Conservation (phyloP, 768 basidiomycete genomes). For the Suillus subaureus region DNA sequence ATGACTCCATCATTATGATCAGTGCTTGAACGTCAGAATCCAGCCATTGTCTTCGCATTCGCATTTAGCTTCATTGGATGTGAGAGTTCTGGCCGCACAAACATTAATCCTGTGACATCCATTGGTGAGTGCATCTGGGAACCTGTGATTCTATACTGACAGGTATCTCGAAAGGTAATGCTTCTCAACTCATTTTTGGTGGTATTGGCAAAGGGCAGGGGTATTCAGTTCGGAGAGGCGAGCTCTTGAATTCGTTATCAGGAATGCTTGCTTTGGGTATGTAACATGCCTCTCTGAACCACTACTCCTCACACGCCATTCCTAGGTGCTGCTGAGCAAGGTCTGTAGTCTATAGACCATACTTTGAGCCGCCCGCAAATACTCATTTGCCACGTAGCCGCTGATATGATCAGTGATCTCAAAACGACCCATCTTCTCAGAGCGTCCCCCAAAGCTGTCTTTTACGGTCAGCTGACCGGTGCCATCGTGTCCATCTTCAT, state of each 20-base stretch:
- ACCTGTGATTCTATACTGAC: background rate
- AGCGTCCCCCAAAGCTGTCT: constrained; percentile 64
- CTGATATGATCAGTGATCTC: constrained; percentile 69
- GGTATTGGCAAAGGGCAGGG: constrained; percentile 54
- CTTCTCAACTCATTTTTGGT: constrained; percentile 67
- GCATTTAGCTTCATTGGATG: constrained; percentile 70
- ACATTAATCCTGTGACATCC: constrained; percentile 63
- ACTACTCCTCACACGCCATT: background rate
- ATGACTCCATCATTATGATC: background rate
- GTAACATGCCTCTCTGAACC: background rate
- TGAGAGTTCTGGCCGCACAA: constrained; percentile 59
- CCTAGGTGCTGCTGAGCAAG: constrained; percentile 28
- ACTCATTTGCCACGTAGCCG: constrained; percentile 27
- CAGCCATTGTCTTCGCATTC: constrained; percentile 58
- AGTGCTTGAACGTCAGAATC: background rate
- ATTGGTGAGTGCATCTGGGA: constrained; percentile 36
- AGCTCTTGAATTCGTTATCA: constrained; percentile 24
- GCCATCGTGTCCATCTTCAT: constrained; percentile 63
- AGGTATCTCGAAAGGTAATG: constrained; percentile 31
- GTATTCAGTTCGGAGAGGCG: constrained; percentile 18
- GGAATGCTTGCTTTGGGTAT: constrained; percentile 28
- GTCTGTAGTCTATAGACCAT: constrained; percentile 11
- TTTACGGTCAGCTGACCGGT: constrained; percentile 60
- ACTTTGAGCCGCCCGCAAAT: background rate
- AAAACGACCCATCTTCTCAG: constrained; percentile 72